Evolutionary conservation across 768 basidiomycete species (phyloP).

Genomic region (Rhizopogon vesiculosus): DNA sequence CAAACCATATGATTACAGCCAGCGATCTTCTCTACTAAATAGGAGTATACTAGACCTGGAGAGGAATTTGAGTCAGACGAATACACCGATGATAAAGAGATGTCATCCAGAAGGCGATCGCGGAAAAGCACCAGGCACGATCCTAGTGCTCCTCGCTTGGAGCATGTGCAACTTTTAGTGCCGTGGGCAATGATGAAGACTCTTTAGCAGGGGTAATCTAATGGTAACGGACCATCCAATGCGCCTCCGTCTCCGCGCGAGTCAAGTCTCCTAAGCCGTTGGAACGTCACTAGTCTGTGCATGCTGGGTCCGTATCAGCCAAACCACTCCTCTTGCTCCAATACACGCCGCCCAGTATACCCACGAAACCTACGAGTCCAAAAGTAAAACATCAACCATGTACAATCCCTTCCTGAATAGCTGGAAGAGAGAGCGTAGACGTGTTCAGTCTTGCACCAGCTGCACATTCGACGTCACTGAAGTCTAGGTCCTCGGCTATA

Average conservation of each 20-base stretch:
- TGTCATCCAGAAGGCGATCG: slow-evolving; percentile 8
- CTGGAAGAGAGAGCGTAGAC: background rate
- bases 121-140: background rate
- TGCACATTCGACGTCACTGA: background rate
- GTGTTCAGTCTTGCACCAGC: background rate
- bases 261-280: slow-evolving; percentile 2
- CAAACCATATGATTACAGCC: slow-evolving; percentile 1
- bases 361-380: background rate
- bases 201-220: too few species aligned
- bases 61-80: slow-evolving; percentile 18
- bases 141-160: background rate
- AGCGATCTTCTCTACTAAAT: background rate
- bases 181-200: too few species aligned
- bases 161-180: background rate
- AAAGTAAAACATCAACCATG: slow-evolving; percentile 7
- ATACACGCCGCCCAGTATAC: background rate
- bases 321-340: slow-evolving; percentile 12
- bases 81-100: slow-evolving; percentile 10
- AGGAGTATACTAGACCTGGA: background rate
- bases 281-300: background rate
- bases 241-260: background rate
- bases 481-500: background rate
- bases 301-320: slow-evolving; percentile 5
- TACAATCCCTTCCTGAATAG: background rate
- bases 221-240: slow-evolving; percentile 5